A percentile compares a stretch with the other conserved stretches of the same genome.
phyloP scores from a whole-genome alignment of 202 grass and related monocot genomes.

The Setaria italica region DNA sequence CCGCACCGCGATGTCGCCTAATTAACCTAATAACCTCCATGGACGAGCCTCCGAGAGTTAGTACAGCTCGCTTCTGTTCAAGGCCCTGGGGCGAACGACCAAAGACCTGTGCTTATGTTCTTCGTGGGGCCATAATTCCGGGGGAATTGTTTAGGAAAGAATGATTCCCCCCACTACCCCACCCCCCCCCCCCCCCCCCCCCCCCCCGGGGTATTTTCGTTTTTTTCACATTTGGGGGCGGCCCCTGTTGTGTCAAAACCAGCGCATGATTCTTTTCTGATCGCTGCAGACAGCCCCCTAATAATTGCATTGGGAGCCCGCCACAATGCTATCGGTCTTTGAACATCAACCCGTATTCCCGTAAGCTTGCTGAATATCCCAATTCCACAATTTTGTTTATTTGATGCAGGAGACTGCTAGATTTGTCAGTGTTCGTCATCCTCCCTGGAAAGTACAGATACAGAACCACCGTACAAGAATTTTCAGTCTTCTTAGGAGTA shows the following conservation, averaged over 20 bases:
- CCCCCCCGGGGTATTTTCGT: neutral
- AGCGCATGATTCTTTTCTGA: neutral
- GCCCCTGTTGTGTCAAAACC: neutral
- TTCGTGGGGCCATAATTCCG: neutral
- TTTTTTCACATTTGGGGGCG: neutral
- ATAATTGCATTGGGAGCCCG: no score
- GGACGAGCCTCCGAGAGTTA: neutral
- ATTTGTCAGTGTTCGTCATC: slow-evolving; percentile 6
- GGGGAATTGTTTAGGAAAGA: neutral
- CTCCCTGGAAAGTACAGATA: neutral
- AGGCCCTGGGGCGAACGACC: neutral
- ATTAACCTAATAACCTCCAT: neutral
- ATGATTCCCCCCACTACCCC: no score
- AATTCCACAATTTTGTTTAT: neutral
- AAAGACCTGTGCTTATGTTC: neutral
- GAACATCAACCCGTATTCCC: neutral
- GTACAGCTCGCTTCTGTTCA: neutral
- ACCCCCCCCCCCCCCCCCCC: no score
- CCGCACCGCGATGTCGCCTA: neutral
- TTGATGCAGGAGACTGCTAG: neutral
- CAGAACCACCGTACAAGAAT: neutral
- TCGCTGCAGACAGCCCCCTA: neutral
- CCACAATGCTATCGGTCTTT: neutral
- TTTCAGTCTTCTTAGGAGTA: neutral
- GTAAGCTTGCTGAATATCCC: neutral